phyloP scores from a whole-genome alignment of 768 basidiomycete genomes.

The Termitomyces sp. region DNA sequence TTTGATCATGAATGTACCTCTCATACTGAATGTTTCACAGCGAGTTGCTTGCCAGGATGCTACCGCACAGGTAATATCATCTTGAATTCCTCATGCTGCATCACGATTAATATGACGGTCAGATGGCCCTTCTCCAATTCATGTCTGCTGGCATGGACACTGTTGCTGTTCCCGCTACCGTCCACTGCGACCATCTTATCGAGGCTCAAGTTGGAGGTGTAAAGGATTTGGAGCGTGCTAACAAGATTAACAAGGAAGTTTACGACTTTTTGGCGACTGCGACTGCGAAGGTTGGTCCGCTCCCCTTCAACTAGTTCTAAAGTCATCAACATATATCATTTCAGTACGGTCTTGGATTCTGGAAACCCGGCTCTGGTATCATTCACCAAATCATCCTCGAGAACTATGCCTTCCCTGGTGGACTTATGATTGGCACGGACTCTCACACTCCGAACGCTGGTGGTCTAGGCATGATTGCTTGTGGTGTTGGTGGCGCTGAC shows the following conservation, averaged over 20 bases:
- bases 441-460: slow-evolving; percentile 99
- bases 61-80: slow-evolving; percentile 63
- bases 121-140: slow-evolving; percentile 99
- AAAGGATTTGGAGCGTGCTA: slow-evolving; percentile 90
- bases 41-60: slow-evolving; percentile 91
- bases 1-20: slow-evolving; percentile 1
- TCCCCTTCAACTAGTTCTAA: not conserved
- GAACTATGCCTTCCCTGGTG: slow-evolving; percentile 99
- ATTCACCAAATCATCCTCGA: slow-evolving; percentile 99
- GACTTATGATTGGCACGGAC: slow-evolving; percentile 99
- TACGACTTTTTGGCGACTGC: slow-evolving; percentile 99
- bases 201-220: slow-evolving; percentile 94
- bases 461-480: slow-evolving; percentile 98
- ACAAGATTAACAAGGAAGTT: slow-evolving; percentile 95
- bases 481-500: slow-evolving; percentile 99
- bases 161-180: slow-evolving; percentile 95
- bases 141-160: slow-evolving; percentile 99
- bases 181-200: slow-evolving; percentile 99
- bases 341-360: slow-evolving; percentile 98
- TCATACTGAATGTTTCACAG: slow-evolving; percentile 30
- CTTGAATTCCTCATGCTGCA: slow-evolving; percentile 4
- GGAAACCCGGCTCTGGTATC: slow-evolving; percentile 98
- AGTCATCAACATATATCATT: not conserved
- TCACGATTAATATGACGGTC: slow-evolving; percentile 25
- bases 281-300: slow-evolving; percentile 71